phyloP scores from a whole-genome alignment of 306 rosid genomes.

The Datisca glomerata region DNA sequence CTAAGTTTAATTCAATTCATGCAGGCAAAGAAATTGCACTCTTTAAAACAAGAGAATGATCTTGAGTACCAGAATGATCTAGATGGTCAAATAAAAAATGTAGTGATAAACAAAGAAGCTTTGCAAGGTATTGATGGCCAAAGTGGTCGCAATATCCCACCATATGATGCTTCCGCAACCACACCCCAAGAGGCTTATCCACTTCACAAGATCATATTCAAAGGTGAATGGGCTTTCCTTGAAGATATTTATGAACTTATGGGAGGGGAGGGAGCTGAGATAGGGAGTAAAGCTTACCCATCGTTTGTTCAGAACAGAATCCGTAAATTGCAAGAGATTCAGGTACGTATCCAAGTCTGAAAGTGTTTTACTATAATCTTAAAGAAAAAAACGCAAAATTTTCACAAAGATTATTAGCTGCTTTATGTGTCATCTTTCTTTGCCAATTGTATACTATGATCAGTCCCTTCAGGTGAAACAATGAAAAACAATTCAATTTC shows the following conservation, averaged over 20 bases:
- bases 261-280: conserved; percentile 20
- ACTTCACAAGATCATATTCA: conserved; percentile 57
- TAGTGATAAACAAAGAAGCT: conserved; percentile 41
- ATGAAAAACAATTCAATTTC: no score
- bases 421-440: no score
- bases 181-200: conserved; percentile 64
- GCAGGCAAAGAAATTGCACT: conserved; percentile 37
- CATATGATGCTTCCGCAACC: conserved; percentile 56
- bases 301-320: conserved; percentile 49
- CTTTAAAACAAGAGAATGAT: conserved; percentile 31
- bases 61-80: conserved; percentile 41
- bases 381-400: no score
- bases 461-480: no score
- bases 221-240: conserved; percentile 61
- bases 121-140: conserved; percentile 35
- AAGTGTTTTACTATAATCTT: no score
- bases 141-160: conserved; percentile 51
- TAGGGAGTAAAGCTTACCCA: conserved; percentile 36
- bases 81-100: conserved; percentile 39
- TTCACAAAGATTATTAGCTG: no score
- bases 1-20: background rate
- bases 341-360: conserved; percentile 54
- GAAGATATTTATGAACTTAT: conserved; percentile 42
- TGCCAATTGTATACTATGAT: no score
- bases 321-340: conserved; percentile 29